Evolutionary conservation across 176 grass and related monocot genomes (phyloP).

Genomic region (Triticum timopheevii): DNA sequence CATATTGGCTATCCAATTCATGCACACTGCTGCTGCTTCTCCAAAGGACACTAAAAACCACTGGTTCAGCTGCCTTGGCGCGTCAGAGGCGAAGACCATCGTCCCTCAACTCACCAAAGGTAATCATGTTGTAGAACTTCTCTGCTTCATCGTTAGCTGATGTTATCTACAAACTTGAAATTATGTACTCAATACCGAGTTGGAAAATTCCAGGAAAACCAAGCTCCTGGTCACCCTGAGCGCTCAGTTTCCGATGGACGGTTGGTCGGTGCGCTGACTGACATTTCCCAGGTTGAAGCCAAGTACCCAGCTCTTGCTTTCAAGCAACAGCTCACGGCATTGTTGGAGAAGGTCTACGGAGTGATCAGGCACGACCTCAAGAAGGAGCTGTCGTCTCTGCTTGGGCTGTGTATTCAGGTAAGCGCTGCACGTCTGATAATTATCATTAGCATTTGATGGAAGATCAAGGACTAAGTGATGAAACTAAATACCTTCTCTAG

Average conservation of each 20-base stretch:
- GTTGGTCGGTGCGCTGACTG: constrained; percentile 36
- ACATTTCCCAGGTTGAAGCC: constrained; percentile 63
- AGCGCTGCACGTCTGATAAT: neutral
- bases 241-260: constrained; percentile 37
- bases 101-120: constrained; percentile 36
- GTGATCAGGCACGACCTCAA: constrained; percentile 67
- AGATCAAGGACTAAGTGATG: neutral
- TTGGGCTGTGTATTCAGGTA: constrained; percentile 71
- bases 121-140: constrained; percentile 18
- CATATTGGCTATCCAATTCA: constrained; percentile 77
- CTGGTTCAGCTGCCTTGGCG: constrained; percentile 39
- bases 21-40: constrained; percentile 61
- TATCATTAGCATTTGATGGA: neutral
- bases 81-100: constrained; percentile 53
- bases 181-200: constrained; percentile 6
- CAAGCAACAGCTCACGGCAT: constrained; percentile 67
- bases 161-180: neutral
- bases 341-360: constrained; percentile 78
- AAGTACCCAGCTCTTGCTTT: constrained; percentile 74
- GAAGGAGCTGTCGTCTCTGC: constrained; percentile 66
- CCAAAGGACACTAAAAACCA: constrained; percentile 58
- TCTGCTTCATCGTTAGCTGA: neutral
- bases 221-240: constrained; percentile 31
- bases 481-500: constrained; percentile 16
- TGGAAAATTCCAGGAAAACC: constrained; percentile 38